Percentiles rank a stretch among this genome's conserved stretches.
Evolutionary conservation across 352 stramenopile genomes (phyloP).

Genomic region (Globisporangium uncinulatum): DNA sequence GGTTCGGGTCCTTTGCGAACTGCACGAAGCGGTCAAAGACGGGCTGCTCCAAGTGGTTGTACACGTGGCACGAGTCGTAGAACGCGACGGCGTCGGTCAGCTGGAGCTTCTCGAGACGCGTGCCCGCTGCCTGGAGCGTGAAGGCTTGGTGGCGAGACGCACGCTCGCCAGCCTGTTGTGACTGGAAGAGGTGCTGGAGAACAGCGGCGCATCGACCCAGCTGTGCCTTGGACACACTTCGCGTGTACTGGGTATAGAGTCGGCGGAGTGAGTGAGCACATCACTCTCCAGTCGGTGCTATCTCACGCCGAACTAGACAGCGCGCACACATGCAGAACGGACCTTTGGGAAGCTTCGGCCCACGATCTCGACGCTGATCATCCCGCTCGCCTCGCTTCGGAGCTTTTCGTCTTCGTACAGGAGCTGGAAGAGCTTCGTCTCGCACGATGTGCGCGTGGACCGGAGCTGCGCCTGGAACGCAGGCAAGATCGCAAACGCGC

Average conservation of each 20-base stretch:
- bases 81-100: conserved; percentile 52
- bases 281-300: background rate
- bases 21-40: conserved; percentile 60
- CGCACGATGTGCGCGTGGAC: conserved; percentile 43
- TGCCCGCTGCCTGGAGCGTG: conserved; percentile 32
- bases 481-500: conserved; percentile 28
- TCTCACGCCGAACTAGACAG: background rate
- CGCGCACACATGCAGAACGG: background rate
- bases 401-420: conserved; percentile 63
- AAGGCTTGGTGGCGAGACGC: conserved; percentile 42
- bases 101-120: conserved; percentile 41
- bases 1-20: conserved; percentile 57
- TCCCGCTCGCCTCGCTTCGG: conserved; percentile 34
- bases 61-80: conserved; percentile 50
- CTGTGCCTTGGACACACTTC: conserved; percentile 43
- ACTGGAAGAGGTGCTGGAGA: conserved; percentile 47
- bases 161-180: conserved; percentile 17
- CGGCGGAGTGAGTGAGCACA: background rate
- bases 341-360: conserved; percentile 62
- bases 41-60: conserved; percentile 66
- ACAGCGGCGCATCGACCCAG: conserved; percentile 39
- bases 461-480: conserved; percentile 46
- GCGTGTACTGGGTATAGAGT: conserved; percentile 27
- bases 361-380: conserved; percentile 42
- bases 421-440: conserved; percentile 57